phyloP scores from a whole-genome alignment of 2,329 filamentous ascomycete genomes.

The Clarireedia sp. region DNA sequence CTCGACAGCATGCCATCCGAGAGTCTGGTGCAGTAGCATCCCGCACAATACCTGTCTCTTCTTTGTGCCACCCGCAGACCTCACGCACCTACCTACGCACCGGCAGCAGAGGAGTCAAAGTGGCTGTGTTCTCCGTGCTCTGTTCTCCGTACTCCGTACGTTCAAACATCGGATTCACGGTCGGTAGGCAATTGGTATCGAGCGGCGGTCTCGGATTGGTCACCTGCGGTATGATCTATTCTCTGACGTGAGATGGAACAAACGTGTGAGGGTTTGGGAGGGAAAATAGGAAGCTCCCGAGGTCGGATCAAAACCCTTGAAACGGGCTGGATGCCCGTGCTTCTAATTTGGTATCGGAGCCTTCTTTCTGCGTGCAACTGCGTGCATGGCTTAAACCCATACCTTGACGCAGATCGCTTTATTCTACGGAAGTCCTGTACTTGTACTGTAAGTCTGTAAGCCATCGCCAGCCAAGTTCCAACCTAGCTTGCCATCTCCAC shows the following conservation, averaged over 20 bases:
- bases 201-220: background rate
- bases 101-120: no score
- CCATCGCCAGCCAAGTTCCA: background rate
- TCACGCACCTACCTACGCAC: background rate
- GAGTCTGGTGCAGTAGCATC: background rate
- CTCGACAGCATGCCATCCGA: background rate
- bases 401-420: conserved; percentile 10
- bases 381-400: background rate
- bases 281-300: background rate
- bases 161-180: conserved; percentile 2
- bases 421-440: no score
- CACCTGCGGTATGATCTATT: background rate
- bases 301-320: background rate
- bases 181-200: background rate
- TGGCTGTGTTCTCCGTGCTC: no score
- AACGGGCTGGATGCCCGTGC: conserved; percentile 1
- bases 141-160: background rate
- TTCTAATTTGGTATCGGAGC: conserved; percentile 4
- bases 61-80: background rate
- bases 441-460: no score
- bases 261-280: background rate
- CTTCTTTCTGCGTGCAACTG: no score
- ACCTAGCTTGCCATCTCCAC: background rate
- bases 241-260: conserved; percentile 11
- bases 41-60: background rate